Evolutionary conservation across 345 rosid species (phyloP), one percentile per base, ranked within the genome.

Genomic region (Euphorbia lathyris): DNA sequence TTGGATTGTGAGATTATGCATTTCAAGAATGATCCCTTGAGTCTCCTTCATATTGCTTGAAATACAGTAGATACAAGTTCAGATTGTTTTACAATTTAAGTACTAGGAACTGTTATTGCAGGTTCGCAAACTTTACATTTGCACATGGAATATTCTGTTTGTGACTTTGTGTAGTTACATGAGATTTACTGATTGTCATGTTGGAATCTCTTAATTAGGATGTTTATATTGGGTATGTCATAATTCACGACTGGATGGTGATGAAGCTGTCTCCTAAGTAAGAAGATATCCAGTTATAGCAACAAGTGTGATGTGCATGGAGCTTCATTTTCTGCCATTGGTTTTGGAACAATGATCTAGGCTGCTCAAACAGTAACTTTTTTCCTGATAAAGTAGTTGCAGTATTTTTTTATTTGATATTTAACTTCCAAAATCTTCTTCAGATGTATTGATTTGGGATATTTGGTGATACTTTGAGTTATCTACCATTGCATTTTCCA

Each of bases 151-250:
- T 77, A 19, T 76, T 76, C 69, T 83, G 60, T 80, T 83, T 86
- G n/a, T n/a, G n/a, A n/a, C n/a, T n/a, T n/a, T n/a, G 70, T 62
- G 77, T 71, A 61, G 76, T 75, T 80, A 63, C 72, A 52, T 84
- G 85, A 78, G 72, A 73, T 66, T 51, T 80, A 50, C 87, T 86
- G 85, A 86, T 83, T 77, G 71, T 76, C 68, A 77, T 78, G 83
- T 79, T 87, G 90, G 84, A 87, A 85, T 85, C 87, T 90, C 83
- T 90, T 85, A 84, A 88, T 84, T 90, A 87, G 90, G 97, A 81
- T 83, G 77, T 82, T 85, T 86, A 82, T 90, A 73, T 88, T 84
- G 91, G 90, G 85, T 87, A 67, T 90, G 76, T 90, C 86, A 36
- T 87, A 80, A 74, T 78, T 86, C 92, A 79, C 86, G 59, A 83